Evolutionary conservation across 371 early-diverging fungal species (phyloP).

Genomic region (Dentiscutata heterogama): DNA sequence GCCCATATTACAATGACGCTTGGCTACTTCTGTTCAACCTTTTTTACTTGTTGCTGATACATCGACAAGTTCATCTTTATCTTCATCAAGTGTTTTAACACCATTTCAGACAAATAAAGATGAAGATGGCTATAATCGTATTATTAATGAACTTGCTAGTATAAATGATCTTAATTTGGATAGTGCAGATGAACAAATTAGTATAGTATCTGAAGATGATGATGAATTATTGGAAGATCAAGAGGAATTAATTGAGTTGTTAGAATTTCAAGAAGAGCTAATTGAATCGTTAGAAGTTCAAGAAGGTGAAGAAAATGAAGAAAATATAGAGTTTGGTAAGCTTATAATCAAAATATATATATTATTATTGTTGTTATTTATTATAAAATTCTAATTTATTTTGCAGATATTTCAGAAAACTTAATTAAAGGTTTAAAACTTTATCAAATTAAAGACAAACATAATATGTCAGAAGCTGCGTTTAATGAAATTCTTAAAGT

Average conservation of each 20-base stretch:
- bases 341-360: neutral
- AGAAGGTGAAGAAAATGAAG: neutral
- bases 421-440: neutral
- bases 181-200: neutral
- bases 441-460: neutral
- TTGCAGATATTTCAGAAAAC: neutral
- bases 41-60: neutral
- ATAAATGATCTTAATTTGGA: neutral
- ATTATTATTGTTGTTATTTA: neutral
- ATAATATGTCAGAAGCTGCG: neutral
- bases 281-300: neutral
- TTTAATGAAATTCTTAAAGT: constrained; percentile 6
- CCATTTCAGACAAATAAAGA: neutral
- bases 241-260: neutral
- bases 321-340: neutral
- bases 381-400: neutral
- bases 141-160: neutral
- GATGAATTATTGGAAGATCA: neutral
- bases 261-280: neutral
- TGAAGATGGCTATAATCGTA: neutral
- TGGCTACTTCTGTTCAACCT: neutral
- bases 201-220: neutral
- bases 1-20: no score
- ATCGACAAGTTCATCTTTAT: neutral
- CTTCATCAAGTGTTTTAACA: neutral